phyloP scores from a whole-genome alignment of 129 eudicot species.

The Centella asiatica region DNA sequence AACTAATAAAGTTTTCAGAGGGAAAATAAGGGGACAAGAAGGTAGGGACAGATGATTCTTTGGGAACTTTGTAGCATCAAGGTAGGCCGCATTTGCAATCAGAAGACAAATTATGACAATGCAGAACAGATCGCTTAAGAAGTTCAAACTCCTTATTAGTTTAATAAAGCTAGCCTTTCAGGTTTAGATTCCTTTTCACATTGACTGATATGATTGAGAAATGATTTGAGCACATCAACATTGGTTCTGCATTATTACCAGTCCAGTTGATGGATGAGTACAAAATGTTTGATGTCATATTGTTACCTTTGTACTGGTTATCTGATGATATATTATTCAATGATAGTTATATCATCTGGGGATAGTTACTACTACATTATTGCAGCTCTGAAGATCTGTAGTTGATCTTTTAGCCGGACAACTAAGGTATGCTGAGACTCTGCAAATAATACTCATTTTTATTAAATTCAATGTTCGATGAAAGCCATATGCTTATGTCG shows the following conservation, averaged over 20 bases:
- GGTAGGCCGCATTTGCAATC: not conserved
- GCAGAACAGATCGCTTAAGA: not conserved
- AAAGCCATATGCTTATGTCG: too few species aligned
- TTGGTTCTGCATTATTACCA: not conserved
- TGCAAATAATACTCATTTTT: not conserved
- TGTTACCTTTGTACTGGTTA: not conserved
- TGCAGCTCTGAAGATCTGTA: slow-evolving; percentile 1
- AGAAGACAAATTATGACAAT: not conserved
- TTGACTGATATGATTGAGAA: not conserved
- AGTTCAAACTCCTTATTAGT: not conserved
- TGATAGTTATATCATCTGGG: not conserved
- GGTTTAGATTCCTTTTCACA: not conserved
- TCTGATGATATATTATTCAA: not conserved
- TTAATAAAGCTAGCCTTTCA: not conserved
- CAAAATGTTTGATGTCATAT: not conserved
- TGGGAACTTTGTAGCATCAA: not conserved
- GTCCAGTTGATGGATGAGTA: not conserved
- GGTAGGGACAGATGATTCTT: too few species aligned
- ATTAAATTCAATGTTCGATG: too few species aligned
- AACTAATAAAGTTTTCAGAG: too few species aligned
- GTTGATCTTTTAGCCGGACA: not conserved
- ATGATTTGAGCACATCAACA: not conserved
- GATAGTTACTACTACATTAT: not conserved
- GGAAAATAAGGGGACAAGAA: too few species aligned
- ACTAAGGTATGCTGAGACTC: not conserved